phyloP scores from a whole-genome alignment of 306 rosid genomes.

The Clitoria ternatea region DNA sequence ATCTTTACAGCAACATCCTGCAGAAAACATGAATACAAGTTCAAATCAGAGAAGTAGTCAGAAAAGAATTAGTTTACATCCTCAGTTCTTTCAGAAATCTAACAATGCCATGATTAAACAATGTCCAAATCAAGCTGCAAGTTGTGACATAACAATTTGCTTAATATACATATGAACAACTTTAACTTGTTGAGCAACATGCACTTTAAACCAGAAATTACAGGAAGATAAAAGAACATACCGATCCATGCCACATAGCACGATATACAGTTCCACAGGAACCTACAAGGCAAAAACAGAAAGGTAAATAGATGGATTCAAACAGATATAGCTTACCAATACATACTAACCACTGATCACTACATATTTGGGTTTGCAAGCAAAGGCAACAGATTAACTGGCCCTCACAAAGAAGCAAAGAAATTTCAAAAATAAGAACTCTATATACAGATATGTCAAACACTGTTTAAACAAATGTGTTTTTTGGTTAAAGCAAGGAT shows the following conservation, averaged over 20 bases:
- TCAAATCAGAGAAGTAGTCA: slow-evolving; percentile 17
- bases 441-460: neutral
- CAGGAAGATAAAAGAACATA: slow-evolving; percentile 63
- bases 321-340: slow-evolving; percentile 18
- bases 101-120: neutral
- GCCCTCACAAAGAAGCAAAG: neutral
- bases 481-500: neutral
- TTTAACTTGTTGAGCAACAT: neutral
- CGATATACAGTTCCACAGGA: slow-evolving; percentile 99
- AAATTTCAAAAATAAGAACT: slow-evolving; percentile 7
- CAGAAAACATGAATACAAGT: slow-evolving; percentile 18
- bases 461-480: neutral
- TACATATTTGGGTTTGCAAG: slow-evolving; percentile 10
- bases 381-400: neutral
- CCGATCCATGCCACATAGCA: slow-evolving; percentile 99
- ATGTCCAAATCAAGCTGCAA: slow-evolving; percentile 2
- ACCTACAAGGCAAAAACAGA: slow-evolving; percentile 61
- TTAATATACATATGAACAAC: neutral
- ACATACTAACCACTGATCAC: slow-evolving; percentile 3
- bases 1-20: slow-evolving; percentile 98
- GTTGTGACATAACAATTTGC: slow-evolving; percentile 21
- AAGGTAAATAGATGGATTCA: slow-evolving; percentile 13
- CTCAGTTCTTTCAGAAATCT: neutral
- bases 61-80: slow-evolving; percentile 5
- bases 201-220: slow-evolving; percentile 28